Base-by-base conservation (phyloP, 1,284 basidiomycete genomes). In the Naganishia sp. region DNA sequence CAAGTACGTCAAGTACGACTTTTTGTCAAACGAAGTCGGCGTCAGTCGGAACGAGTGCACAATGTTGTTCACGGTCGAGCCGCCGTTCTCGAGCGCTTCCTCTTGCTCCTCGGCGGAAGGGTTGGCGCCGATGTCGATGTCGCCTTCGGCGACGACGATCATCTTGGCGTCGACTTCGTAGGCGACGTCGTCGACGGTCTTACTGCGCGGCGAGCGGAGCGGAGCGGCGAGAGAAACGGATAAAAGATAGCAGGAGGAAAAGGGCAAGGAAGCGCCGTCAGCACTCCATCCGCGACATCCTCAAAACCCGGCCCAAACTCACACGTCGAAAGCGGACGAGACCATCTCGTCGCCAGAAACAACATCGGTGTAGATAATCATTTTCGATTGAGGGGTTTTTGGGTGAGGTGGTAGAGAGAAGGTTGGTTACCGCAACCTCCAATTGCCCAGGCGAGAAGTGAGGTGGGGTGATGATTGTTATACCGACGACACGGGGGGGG, bases 61-160 rank as follows among this genome's bases (percentile, higher is more conserved):
- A 72, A 99, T 84, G 82, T 99, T 93, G 88, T 94, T 99, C 77
- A 96, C 89, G 71, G 84, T 83, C 21, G 67, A 50, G 42, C 87
- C 84, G 72, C 90, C 92, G 18, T 90, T 88, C 78, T 93, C 94
- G 68, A 96, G 80, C 39, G 83, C 84, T 71, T 99, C 96, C 3
- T 87, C 88, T 57, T 82, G 81, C 68, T 97, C 96, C 83, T 99
- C 96, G 45, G 89, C 84, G 63, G 95, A 94, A 52, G 92, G 90
- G 81, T 94, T 94, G 69, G 88, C 92, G 77, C 95, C 95, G 76
- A 97, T 99, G 80, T 99, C 88, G 71, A 99, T 82, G 73, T 94
- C 88, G 65, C 92, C 93, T 23, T 85, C 82, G 80, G 91, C 92
- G 73, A 96, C 77, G 65, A 82, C 83, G 75, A 96, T 87, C 81